Evolutionary conservation across 495 filamentous ascomycete genomes (phyloP), one percentile per base, ranked within the genome.

Genomic region (Diplogelasinospora grovesii): DNA sequence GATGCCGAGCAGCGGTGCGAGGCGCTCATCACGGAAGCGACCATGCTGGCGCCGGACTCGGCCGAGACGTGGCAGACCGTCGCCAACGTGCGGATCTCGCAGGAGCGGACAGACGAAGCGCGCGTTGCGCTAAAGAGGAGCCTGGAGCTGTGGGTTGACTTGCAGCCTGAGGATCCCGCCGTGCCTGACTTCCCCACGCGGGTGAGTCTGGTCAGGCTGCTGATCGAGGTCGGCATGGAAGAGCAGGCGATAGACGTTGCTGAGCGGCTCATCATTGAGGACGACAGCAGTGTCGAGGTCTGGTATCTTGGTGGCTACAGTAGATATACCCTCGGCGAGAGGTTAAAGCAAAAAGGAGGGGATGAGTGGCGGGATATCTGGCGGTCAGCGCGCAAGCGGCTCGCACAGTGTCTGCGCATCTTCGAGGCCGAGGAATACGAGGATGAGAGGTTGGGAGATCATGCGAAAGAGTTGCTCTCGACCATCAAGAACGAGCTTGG

Each of bases 261-360:
- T 30, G 87, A 94, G 50, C 68, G 85, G 35, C 58, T 99, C 35
- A 78, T 95, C 13, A 60, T 69, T 4, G 93, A 97, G 60, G 89
- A 97, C 48, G 93, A 99, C 57, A 73, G 79, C 47, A 88, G 89
- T 61, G 86, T 96, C 8, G 93, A 99, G 61, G 85, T 84, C 2
- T 95, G 88, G 89, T 99, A 99, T 65, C 69, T 97, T 3, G 90
- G 93, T 22, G 93, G 93, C 8, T 99, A 90, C 84, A 84, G 84
- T 41, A 70, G 87, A 42, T 85, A 86, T 54, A 70, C 92, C 39
- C 64, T 83, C 41, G 88, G 85, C 0, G 78, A 85, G 59, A 87
- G 82, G 66, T 52, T 74, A 55, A 63, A 72, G 61, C 32, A 70
- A 35, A 32, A 32, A 27, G 57, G 58, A n/a, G 65, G 54, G 25